A percentile compares a stretch with the other conserved stretches of the same genome.
These are phyloP conservation scores for Plectosphaerella plurivora DNA, from an alignment of 2,329 filamentous ascomycete species.

Conservation along the genomic window DNA sequence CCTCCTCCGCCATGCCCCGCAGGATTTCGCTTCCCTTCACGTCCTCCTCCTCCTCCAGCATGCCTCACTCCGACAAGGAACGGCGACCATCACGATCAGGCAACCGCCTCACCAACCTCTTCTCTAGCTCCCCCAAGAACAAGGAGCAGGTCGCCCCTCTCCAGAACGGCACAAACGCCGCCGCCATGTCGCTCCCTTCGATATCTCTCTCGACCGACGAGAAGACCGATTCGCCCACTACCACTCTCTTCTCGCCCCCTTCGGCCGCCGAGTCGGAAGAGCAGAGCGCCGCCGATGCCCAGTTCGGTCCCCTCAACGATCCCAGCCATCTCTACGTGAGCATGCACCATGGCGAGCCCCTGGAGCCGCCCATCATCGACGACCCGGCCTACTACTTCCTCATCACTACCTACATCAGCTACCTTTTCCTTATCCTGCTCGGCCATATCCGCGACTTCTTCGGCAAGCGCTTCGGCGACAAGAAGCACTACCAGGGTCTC, in stretches of 20 bases:
- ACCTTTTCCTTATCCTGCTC: constrained; percentile 90
- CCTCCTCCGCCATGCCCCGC: constrained; percentile 47
- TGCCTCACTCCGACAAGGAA: constrained; percentile 46
- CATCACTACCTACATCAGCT: constrained; percentile 97
- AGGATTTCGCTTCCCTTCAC: constrained; percentile 54
- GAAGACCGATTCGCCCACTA: constrained; percentile 70
- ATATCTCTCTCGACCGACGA: constrained; percentile 84
- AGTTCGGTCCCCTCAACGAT: constrained; percentile 83
- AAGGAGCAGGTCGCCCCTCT: constrained; percentile 64
- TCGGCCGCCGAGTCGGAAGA: constrained; percentile 76
- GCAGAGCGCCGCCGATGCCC: constrained; percentile 74
- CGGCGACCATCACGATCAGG: constrained; percentile 50
- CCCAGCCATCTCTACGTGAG: constrained; percentile 84
- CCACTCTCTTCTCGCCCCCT: constrained; percentile 78
- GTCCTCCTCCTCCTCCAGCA: constrained; percentile 38
- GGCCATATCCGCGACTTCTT: constrained; percentile 97
- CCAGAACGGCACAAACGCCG: constrained; percentile 61
- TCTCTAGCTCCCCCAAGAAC: constrained; percentile 68
- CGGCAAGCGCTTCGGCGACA: constrained; percentile 87
- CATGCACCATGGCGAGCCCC: constrained; percentile 74
- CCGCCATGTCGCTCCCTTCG: constrained; percentile 76
- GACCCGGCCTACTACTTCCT: constrained; percentile 96
- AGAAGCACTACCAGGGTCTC: constrained; percentile 76
- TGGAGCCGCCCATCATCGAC: constrained; percentile 83
- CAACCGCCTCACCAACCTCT: constrained; percentile 77